These are phyloP conservation scores for Ganoderma lingzhi DNA, from an alignment of 1,284 basidiomycete genomes.

Conservation along the genomic window DNA sequence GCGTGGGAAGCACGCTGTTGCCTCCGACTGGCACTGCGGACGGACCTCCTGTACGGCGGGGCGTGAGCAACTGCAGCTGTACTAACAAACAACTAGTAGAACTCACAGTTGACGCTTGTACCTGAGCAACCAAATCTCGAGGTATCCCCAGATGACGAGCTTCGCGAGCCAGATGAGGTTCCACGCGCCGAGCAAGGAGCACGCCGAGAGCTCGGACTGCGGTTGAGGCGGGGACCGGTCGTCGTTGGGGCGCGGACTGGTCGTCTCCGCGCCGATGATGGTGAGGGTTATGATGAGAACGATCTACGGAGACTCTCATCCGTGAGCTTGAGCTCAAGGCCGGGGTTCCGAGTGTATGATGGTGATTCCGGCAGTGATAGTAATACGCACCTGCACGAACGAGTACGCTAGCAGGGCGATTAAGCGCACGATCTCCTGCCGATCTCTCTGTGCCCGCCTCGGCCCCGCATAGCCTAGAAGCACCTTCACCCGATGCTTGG, in stretches of 20 bases:
- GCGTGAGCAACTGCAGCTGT: too few relatives aligned
- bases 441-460: constrained; percentile 9
- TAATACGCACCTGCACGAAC: constrained; percentile 7
- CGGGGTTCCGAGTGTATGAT: too few relatives aligned
- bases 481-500: constrained; percentile 4
- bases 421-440: constrained; percentile 13
- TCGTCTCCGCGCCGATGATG: constrained; percentile 8
- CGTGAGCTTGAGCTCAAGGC: background rate
- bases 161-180: constrained; percentile 27
- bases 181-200: constrained; percentile 25
- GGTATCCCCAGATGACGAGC: constrained; percentile 19
- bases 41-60: background rate
- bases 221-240: constrained; percentile 1
- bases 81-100: background rate
- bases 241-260: constrained; percentile 18
- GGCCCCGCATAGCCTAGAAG: constrained; percentile 10
- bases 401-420: background rate
- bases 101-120: constrained; percentile 20
- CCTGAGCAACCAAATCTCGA: constrained; percentile 13
- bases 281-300: constrained; percentile 12
- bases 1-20: constrained; percentile 1
- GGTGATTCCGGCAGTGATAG: background rate
- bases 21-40: background rate
- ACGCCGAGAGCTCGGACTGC: constrained; percentile 21
- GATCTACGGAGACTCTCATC: constrained; percentile 4